Percentiles rank a stretch among this genome's conserved stretches.
Evolutionary conservation across 2,329 filamentous ascomycete species (phyloP).

Genomic region (Phialophora verrucosa): DNA sequence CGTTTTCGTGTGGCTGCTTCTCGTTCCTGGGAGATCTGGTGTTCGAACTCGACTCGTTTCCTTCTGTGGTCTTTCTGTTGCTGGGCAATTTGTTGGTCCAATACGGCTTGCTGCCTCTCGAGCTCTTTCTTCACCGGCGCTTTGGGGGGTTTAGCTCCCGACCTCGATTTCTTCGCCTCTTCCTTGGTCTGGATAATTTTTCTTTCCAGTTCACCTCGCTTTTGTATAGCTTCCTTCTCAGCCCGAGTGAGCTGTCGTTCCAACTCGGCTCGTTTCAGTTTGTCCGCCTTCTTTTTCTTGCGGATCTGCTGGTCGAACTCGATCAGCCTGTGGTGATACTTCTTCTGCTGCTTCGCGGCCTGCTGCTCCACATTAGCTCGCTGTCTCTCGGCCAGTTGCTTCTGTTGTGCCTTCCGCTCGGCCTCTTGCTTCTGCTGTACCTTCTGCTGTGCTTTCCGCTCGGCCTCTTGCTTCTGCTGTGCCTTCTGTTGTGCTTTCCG

Average conservation of each 20-base stretch:
- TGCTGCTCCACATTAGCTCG: no score
- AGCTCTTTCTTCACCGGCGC: background rate
- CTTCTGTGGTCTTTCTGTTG: slow-evolving; percentile 1
- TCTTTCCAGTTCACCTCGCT: slow-evolving; percentile 4
- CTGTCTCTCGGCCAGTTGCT: background rate
- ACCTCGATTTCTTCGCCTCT: background rate
- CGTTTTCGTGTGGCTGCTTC: slow-evolving; percentile 1
- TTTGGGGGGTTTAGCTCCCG: background rate
- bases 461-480: no score
- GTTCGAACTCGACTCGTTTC: slow-evolving; percentile 1
- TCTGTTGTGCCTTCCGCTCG: background rate
- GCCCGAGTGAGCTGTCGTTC: background rate
- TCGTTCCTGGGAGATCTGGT: background rate
- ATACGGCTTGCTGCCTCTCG: background rate
- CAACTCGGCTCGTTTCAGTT: background rate
- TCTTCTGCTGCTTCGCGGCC: no score
- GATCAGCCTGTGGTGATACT: no score
- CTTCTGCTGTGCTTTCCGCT: background rate
- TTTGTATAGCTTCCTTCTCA: slow-evolving; percentile 6
- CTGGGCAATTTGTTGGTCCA: background rate
- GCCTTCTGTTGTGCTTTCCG: background rate
- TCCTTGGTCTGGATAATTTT: background rate
- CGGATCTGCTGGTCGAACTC: no score
- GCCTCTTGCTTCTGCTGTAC: background rate
- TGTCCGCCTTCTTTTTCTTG: no score